Base-by-base conservation (phyloP, 2,329 filamentous ascomycete species). In the Ophiostoma australiae region DNA sequence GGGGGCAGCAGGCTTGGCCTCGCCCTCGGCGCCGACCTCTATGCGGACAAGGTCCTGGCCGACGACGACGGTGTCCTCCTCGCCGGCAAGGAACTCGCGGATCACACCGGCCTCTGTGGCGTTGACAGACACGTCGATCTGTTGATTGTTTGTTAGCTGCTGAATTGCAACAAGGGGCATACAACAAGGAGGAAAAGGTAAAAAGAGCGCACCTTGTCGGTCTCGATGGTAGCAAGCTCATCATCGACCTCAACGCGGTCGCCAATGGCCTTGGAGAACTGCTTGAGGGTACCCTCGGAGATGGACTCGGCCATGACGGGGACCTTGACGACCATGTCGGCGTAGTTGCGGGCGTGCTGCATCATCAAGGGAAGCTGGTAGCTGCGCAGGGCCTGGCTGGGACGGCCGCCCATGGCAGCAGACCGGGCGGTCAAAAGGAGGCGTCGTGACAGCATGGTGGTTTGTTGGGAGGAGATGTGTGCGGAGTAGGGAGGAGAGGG, bases 271-370 rank as follows among this genome's bases (percentile, higher is more conserved):
- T 98, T 98, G 77, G 88, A 91, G 85, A 94, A 98, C 79, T 97
- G 93, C 83, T 97, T 97, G 78, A 99, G 81, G 31, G 95, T 99
- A 73, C 95, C 95, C 82, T 99, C 95, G 65, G 93, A 96, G 80
- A 99, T 98, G 68, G 95, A 98, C 82, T 99, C 95, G 74, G 95
- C 95, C 95, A 99, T 98, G 79, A 95, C 88, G 44, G 95, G 95
- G 75, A 98, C 95, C 83, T 98, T 94, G 80, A 99, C 89, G 74
- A 94, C 83, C 76, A 88, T 90, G 78, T 97, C 93, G 79, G 94
- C 94, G 78, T 90, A 90, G 75, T 77, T 84, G 75, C 87, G 86
- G 70, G 87, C 83, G 77, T 88, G 86, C 77, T 82, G 79, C 78
- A 86, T 83, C 78, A 86, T 82, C 44, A 82, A 74, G 11, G 85